phyloP scores from a whole-genome alignment of 805 yeast species.

The Barnettozyma populi region DNA sequence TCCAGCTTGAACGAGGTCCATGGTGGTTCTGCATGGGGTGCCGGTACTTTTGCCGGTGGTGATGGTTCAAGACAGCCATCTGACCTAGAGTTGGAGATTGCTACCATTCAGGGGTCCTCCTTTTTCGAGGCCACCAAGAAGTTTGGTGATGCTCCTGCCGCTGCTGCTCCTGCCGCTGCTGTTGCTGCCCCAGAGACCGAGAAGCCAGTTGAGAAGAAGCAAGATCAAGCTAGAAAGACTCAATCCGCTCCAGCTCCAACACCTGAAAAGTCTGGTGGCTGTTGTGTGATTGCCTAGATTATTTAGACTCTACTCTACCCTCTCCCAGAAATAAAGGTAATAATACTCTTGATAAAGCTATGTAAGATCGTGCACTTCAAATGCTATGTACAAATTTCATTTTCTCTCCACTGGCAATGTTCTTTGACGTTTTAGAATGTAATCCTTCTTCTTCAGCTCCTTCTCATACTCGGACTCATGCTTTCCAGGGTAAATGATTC shows the following conservation, averaged over 20 bases:
- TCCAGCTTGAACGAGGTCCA: conserved; percentile 61
- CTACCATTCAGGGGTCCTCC: conserved; percentile 58
- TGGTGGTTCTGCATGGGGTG: conserved; percentile 86
- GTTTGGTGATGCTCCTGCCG: conserved; percentile 16
- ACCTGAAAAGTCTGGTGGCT: conserved; percentile 22
- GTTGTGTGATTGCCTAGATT: conserved; percentile 29
- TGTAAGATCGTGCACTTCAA: neutral
- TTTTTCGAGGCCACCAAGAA: conserved; percentile 46
- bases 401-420: conserved; percentile 46
- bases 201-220: neutral
- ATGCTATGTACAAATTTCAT: conserved; percentile 6
- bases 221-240: conserved; percentile 16
- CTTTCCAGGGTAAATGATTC: conserved; percentile 71
- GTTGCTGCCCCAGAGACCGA: conserved; percentile 3
- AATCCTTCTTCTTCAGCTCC: conserved; percentile 47
- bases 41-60: conserved; percentile 70
- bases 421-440: conserved; percentile 48
- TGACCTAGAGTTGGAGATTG: conserved; percentile 58
- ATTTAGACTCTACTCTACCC: neutral
- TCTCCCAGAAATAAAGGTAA: neutral
- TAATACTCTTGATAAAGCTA: neutral
- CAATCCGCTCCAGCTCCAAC: conserved; percentile 13
- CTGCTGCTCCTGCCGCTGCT: conserved; percentile 7
- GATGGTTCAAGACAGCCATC: conserved; percentile 73
- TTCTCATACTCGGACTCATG: conserved; percentile 40